Base-by-base conservation (phyloP, 805 yeast species). In the Metschnikowia shivogae region DNA sequence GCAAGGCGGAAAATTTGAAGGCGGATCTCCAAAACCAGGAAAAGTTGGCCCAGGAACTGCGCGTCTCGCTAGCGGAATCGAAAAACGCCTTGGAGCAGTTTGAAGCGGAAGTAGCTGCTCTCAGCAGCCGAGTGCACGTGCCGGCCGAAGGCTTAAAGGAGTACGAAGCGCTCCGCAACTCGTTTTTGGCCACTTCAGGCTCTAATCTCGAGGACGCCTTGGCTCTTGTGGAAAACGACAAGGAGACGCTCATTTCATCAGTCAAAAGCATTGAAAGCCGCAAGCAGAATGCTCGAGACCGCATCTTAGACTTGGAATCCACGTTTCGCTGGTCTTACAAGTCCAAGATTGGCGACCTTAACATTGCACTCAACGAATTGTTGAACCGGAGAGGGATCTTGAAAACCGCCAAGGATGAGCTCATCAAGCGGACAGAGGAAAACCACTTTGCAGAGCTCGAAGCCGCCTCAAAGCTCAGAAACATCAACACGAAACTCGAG, bases 381-480 rank as follows among this genome's bases (percentile, higher is more conserved):
- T 55, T 74, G 17, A 53, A 62, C 9, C 42, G 53, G 6, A 65
- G 62, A 43, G 53, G 56, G 31, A 59, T 62, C 50, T 59, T 63
- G 47, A 43, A 59, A 39, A 56, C 59, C 5, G 43, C 49, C 1
- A 65, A 62, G 46, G 59, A 54, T 14, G 52, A 49, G 3, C 49
- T 78, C 3, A 57, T 64, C 17, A 58, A 68, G 11, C 48, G 58
- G 6, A 70, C 70, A 43, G 76, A 73, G 28, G 58, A 65, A 19
- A 58, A 62, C 20, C 57, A 63, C 14, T 65, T 60, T 29, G 72
- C 77, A 50, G 92, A 84, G 55, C 68, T 72, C 31, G 82, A 80
- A 46, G 57, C 86, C n/a, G 84, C 82, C 50, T 68, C 81, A 6
- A 77, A 80, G 48, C 67, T 90, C 46, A 76, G 81, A 50, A 83